Conservation (phyloP, 225 moss, liverwort and hornwort genomes). For the Marchantia paleacea region DNA sequence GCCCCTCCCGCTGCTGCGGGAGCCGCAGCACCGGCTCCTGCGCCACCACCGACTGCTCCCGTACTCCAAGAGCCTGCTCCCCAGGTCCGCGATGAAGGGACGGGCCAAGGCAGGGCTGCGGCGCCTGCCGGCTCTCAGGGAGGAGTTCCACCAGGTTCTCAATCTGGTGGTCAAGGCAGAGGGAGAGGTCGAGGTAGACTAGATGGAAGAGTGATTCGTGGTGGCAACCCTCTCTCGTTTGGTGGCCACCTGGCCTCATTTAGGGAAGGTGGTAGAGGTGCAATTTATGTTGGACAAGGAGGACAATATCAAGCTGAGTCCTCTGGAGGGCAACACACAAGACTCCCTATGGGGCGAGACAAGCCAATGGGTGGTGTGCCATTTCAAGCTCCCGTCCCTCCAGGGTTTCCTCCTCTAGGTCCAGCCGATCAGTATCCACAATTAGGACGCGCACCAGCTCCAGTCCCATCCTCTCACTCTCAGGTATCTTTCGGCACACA, state of each 20-base stretch:
- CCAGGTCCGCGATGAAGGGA: constrained; percentile 24
- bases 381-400: constrained; percentile 1
- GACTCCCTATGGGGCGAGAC: neutral
- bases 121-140: constrained; percentile 14
- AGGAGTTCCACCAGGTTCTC: constrained; percentile 26
- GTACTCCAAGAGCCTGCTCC: neutral
- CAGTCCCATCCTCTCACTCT: neutral
- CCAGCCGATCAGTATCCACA: constrained; percentile 27
- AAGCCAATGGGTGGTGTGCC: neutral
- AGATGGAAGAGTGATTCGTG: constrained; percentile 48
- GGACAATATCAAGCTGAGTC: neutral
- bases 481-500: constrained; percentile 4
- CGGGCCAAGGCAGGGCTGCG: constrained; percentile 15
- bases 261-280: neutral
- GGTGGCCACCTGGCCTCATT: neutral
- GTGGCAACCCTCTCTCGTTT: constrained; percentile 14
- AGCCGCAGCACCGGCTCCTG: constrained; percentile 22
- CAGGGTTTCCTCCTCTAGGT: constrained; percentile 3
- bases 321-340: neutral
- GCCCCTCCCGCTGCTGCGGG: constrained; percentile 38
- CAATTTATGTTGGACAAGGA: neutral
- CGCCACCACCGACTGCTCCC: constrained; percentile 11
- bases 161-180: constrained; percentile 52
- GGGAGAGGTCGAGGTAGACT: constrained; percentile 47
- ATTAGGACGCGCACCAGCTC: constrained; percentile 17